Base-by-base conservation (phyloP, 768 basidiomycete genomes). In the Strobilomyces echinocephalus region DNA sequence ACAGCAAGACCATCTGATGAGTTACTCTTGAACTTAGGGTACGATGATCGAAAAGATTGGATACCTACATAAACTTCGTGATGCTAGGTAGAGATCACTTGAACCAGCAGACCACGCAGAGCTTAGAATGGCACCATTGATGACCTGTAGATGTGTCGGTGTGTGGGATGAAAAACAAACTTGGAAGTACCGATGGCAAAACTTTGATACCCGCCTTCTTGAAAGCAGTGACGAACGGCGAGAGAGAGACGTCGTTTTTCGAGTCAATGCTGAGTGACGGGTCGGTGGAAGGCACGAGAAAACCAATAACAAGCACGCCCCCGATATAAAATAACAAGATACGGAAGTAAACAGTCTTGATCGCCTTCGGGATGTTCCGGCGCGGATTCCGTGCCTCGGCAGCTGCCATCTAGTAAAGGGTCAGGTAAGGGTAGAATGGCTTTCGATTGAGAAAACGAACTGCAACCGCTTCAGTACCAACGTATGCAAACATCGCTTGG, bases 1-100 rank as follows among this genome's bases (percentile, higher is more conserved):
- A 75, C 57, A 3, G 83, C 76, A 11, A 85, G 74, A 58, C 79
- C 78, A 57, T 84, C 58, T 83, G 71, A 1, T 71, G 50, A 7
- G 31, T 35, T 7, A 26, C 16, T 35, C 7, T 5, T 10, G 4
- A 16, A 6, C 10, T 9, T 9, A 20, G 2, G 8, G 21, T 28
- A 42, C 24, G 2, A 3, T 20, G 10, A 33, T 12, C 8, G 5
- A n/a, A 33, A 33, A 33, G 31, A 35, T 44, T 15, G 15, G 14
- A 7, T 10, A 28, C 52, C 5, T 30, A 42, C 52, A 41, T 28
- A 53, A 26, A 47, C 52, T 53, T 9, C 52, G 46, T 46, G 52
- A 53, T 16, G 52, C 45, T 9, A 33, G 31, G 24, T 24, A 24
- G 24, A 24, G 24, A 4, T 24, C 24, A 24, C 24, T 24, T 24